A percentile compares a stretch with the other conserved stretches of the same genome.
Conservation (phyloP, 805 yeast genomes). For the Cyberlindnera veronae region DNA sequence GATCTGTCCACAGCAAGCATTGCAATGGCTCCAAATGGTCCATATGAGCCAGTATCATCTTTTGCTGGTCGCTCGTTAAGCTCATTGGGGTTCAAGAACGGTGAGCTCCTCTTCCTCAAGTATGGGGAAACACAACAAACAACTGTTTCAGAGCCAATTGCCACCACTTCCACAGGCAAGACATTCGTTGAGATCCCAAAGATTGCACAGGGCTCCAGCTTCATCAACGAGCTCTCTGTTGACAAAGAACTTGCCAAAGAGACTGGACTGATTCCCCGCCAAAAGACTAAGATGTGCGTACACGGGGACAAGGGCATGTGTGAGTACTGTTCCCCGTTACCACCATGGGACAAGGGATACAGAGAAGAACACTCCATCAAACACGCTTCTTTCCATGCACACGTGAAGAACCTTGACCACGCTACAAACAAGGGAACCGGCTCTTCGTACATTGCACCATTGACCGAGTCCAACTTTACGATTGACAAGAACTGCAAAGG, state of each 20-base stretch:
- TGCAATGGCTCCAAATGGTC: conserved; percentile 24
- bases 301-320: conserved; percentile 97
- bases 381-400: conserved; percentile 83
- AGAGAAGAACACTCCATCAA: conserved; percentile 74
- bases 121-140: conserved; percentile 18
- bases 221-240: conserved; percentile 53
- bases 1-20: conserved; percentile 28
- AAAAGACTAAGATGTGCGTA: conserved; percentile 61
- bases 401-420: conserved; percentile 69
- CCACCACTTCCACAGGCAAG: conserved; percentile 7
- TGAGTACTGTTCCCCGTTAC: conserved; percentile 92
- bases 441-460: conserved; percentile 76
- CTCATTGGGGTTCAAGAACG: conserved; percentile 43
- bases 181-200: conserved; percentile 15
- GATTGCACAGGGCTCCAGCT: conserved; percentile 14
- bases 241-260: conserved; percentile 64
- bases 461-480: conserved; percentile 64
- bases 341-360: conserved; percentile 88
- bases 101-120: conserved; percentile 43
- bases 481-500: conserved; percentile 63
- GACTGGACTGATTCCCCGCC: conserved; percentile 70
- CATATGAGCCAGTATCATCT: conserved; percentile 25
- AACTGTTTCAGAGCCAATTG: conserved; percentile 5
- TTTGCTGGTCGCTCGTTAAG: conserved; percentile 31
- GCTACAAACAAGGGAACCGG: conserved; percentile 51